Evolutionary conservation across 116 monocot species (phyloP).

Genomic region (Posidonia oceanica): DNA sequence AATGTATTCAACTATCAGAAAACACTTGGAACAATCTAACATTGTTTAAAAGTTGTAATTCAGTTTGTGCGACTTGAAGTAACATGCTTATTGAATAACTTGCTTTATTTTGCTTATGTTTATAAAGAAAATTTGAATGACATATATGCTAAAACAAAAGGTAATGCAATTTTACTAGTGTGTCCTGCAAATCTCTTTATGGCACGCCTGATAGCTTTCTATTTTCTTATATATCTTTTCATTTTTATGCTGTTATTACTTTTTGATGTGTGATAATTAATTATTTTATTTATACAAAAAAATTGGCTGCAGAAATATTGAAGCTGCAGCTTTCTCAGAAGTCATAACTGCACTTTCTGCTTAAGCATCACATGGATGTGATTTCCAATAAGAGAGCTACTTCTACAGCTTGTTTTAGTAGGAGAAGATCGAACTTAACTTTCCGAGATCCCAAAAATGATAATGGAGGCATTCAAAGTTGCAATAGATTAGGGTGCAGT

Average conservation of each 20-base stretch:
- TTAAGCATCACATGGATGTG: slow-evolving; percentile 32
- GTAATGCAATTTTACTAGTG: too few relatives aligned
- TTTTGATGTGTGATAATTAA: not conserved
- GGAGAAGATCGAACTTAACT: slow-evolving; percentile 24
- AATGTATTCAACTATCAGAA: too few relatives aligned
- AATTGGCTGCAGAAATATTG: not conserved
- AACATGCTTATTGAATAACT: too few relatives aligned
- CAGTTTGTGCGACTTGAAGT: too few relatives aligned
- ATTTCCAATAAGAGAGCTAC: slow-evolving; percentile 17
- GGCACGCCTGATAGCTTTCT: too few relatives aligned
- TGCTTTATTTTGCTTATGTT: too few relatives aligned
- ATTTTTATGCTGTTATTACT: not conserved
- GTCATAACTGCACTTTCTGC: not conserved
- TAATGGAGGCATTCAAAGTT: slow-evolving; percentile 22
- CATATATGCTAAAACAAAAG: too few relatives aligned
- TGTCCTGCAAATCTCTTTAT: too few relatives aligned
- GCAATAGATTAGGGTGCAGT: slow-evolving; percentile 42
- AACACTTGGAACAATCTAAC: too few relatives aligned
- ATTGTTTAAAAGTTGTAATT: too few relatives aligned
- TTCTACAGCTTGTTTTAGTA: slow-evolving; percentile 14
- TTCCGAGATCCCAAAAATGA: slow-evolving; percentile 27
- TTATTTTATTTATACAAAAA: not conserved
- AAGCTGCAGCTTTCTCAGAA: not conserved
- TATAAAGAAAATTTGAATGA: too few relatives aligned
- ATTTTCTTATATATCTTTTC: too few relatives aligned